A percentile compares a stretch with the other conserved stretches of the same genome.
Conservation (phyloP, 352 stramenopile species). For the Pythium apleroticum region DNA sequence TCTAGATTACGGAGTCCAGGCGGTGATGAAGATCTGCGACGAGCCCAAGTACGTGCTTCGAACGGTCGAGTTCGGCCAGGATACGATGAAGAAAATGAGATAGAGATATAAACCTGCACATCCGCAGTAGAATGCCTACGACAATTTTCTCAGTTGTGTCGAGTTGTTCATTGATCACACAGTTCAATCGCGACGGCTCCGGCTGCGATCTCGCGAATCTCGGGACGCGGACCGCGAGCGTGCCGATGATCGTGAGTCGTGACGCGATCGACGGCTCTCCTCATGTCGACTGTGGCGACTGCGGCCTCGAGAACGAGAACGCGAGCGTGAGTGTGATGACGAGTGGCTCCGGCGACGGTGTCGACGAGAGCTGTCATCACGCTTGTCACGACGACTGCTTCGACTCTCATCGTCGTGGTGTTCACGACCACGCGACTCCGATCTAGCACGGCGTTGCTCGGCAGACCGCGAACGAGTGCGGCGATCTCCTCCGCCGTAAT, state of each 20-base stretch:
- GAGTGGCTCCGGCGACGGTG: slow-evolving; percentile 2
- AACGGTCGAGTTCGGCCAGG: slow-evolving; percentile 68
- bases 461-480: not conserved
- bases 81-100: slow-evolving; percentile 20
- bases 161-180: not conserved
- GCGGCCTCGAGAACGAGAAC: slow-evolving; percentile 22
- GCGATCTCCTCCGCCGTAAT: not conserved
- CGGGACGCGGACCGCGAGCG: slow-evolving; percentile 27
- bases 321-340: slow-evolving; percentile 37
- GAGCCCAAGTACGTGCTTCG: slow-evolving; percentile 86
- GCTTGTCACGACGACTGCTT: not conserved
- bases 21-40: slow-evolving; percentile 88
- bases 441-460: not conserved
- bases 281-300: not conserved
- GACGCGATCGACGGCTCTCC: slow-evolving; percentile 25
- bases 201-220: slow-evolving; percentile 19
- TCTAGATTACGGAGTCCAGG: slow-evolving; percentile 87
- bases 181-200: not conserved
- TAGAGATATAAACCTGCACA: slow-evolving; percentile 15
- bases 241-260: slow-evolving; percentile 34
- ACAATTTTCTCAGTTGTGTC: not conserved
- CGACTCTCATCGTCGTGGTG: not conserved
- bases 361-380: not conserved
- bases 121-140: slow-evolving; percentile 2
- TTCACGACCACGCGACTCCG: not conserved